phyloP scores from a whole-genome alignment of 2,329 filamentous ascomycete genomes.

The Exophiala dermatitidis region DNA sequence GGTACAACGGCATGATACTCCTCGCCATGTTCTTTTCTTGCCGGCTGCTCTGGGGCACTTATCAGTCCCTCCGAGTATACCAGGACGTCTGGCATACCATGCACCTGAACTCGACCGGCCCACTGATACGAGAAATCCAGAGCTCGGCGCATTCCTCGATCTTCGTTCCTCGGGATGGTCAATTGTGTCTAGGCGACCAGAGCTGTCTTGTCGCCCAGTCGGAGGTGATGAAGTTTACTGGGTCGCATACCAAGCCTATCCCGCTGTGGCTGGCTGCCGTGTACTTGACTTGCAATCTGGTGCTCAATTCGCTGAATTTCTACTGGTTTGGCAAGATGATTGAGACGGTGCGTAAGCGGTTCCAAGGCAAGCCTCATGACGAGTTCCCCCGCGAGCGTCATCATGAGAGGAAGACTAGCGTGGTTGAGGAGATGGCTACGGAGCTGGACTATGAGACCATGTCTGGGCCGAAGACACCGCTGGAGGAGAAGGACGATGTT shows the following conservation, averaged over 20 bases:
- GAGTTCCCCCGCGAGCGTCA: constrained; percentile 25
- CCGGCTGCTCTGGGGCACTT: constrained; percentile 57
- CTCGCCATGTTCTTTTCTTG: constrained; percentile 55
- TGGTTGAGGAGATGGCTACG: constrained; percentile 23
- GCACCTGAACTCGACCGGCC: constrained; percentile 35
- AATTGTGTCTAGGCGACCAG: constrained; percentile 34
- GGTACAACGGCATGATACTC: constrained; percentile 56
- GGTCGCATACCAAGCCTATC: constrained; percentile 34
- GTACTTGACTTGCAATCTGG: constrained; percentile 53
- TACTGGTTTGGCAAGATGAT: constrained; percentile 65
- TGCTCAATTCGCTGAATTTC: constrained; percentile 57
- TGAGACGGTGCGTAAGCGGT: constrained; percentile 56
- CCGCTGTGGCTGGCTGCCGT: constrained; percentile 54
- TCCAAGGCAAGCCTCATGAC: constrained; percentile 41
- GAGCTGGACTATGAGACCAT: constrained; percentile 29
- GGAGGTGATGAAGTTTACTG: constrained; percentile 46
- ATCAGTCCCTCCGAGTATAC: constrained; percentile 53
- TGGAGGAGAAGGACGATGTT: constrained; percentile 9
- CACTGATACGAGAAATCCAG: constrained; percentile 27
- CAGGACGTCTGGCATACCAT: constrained; percentile 52
- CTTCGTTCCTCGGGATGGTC: constrained; percentile 29
- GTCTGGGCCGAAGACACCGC: constrained; percentile 22
- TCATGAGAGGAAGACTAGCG: constrained; percentile 24
- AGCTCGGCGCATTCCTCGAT: constrained; percentile 12
- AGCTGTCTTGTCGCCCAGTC: constrained; percentile 37